Base-by-base conservation (phyloP, 768 basidiomycete species). In the Tephrocybe sp. region DNA sequence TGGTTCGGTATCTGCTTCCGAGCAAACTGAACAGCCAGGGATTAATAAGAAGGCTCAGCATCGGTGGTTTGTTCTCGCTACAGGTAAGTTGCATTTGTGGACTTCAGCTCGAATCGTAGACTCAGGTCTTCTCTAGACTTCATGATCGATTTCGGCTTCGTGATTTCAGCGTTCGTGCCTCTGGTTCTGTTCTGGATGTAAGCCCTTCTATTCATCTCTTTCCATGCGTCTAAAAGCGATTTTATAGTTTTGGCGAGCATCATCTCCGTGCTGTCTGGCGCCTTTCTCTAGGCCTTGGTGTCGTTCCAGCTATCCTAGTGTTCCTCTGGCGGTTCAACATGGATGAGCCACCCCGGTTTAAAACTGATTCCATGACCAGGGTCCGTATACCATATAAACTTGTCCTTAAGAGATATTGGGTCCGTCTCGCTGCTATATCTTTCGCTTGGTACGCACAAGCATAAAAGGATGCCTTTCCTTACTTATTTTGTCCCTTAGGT, bases 261-360 rank as follows among this genome's bases (percentile, higher is more conserved):
- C 92, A 93, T 64, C 81, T 94, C 36, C 79, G 85, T 19, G 87
- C 85, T 2, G 86, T 90, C 3, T 95, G 91, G 91, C 83, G 92
- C 39, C 57, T 89, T 35, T 89, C 91, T 20, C 78, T 95, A 9
- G 92, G 89, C 22, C 76, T 95, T 10, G 92, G 92, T 31, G 69
- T 85, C 36, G 62, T 95, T 42, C 92, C 92, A 20, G 91, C 92
- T 7, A 54, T 80, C 9, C 78, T 80, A 6, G 84, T 94, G 12
- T 81, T 94, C 61, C 62, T 90, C 45, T 94, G 92, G 91, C 89
- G 92, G 54, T 61, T 90, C 48, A 79, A 74, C 50, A 92, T 94
- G 86, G 76, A 83, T 26, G 89, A 93, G 58, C 89, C 92, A 0
- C 72, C 74, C 13, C 72, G 80, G 14, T 93, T 77, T 67, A 83